Evolutionary conservation across 2,329 filamentous ascomycete genomes (phyloP).

Genomic region (Fusarium subtropicale): DNA sequence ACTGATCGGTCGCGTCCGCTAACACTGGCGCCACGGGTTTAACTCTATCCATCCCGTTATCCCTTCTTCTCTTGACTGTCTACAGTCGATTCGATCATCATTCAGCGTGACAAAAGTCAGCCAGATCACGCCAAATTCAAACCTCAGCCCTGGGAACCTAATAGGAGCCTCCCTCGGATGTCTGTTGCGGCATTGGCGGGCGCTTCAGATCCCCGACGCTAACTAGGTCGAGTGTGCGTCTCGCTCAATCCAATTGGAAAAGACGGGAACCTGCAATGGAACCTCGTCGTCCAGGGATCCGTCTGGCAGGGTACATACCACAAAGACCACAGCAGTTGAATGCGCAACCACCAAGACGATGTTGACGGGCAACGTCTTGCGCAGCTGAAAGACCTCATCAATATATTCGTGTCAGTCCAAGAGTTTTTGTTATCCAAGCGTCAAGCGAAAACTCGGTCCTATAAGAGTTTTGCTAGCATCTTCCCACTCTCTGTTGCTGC

Average conservation of each 20-base stretch:
- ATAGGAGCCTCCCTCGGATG: conserved; percentile 31
- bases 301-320: neutral
- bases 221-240: neutral
- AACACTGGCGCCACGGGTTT: conserved; percentile 25
- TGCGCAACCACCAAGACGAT: neutral
- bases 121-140: neutral
- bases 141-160: conserved; percentile 34
- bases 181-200: conserved; percentile 27
- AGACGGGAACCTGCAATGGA: conserved; percentile 23
- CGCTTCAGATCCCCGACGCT: conserved; percentile 33
- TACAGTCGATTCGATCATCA: conserved; percentile 11
- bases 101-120: conserved; percentile 8
- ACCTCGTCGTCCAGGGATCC: conserved; percentile 26
- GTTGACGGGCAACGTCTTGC: neutral
- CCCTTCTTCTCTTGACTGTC: neutral
- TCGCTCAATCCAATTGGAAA: conserved; percentile 2
- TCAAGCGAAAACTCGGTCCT: conserved; percentile 1
- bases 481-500: conserved; percentile 14
- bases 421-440: neutral
- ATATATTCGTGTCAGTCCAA: neutral
- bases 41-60: neutral
- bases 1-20: conserved; percentile 15
- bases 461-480: conserved; percentile 20
- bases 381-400: neutral
- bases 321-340: neutral